These are phyloP conservation scores for Aphanocladium album DNA, from an alignment of 2,329 filamentous ascomycete species.

Conservation along the genomic window DNA sequence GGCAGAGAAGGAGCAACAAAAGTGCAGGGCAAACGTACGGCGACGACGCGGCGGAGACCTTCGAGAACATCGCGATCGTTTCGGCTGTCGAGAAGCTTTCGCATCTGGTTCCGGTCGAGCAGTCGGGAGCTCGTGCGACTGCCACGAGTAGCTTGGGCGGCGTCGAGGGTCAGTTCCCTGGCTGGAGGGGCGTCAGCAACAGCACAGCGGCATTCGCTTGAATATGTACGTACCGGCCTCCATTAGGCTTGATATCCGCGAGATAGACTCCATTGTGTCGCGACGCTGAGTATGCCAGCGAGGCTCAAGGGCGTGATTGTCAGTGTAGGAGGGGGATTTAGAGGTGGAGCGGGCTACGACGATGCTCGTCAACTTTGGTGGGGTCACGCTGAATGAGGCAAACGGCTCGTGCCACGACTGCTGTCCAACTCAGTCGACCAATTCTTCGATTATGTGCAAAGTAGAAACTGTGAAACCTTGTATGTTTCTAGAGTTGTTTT, in stretches of 20 bases:
- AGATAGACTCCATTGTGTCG: constrained; percentile 82
- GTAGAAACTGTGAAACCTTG: too few species aligned
- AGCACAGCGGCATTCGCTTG: constrained; percentile 10
- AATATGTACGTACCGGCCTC: constrained; percentile 70
- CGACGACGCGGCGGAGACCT: constrained; percentile 80
- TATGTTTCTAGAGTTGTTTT: too few species aligned
- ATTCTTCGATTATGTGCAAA: too few species aligned
- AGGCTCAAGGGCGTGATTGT: background rate
- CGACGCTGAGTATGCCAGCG: constrained; percentile 7
- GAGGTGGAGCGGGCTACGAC: constrained; percentile 1
- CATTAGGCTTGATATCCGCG: constrained; percentile 86
- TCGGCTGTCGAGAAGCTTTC: constrained; percentile 90
- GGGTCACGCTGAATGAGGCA: background rate
- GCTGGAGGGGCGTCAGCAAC: constrained; percentile 47
- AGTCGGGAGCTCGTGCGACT: constrained; percentile 57
- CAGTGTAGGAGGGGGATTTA: constrained; percentile 3
- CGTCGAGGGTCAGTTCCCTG: constrained; percentile 94
- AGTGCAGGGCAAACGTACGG: constrained; percentile 52
- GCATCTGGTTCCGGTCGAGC: constrained; percentile 77
- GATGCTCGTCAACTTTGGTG: background rate
- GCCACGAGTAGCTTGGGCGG: constrained; percentile 78
- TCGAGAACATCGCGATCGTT: constrained; percentile 91
- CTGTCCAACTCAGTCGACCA: background rate
- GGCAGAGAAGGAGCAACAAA: constrained; percentile 10
- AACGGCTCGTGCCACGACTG: background rate